phyloP scores from a whole-genome alignment of 768 basidiomycete species.

The Asterophora lycoperdoides region DNA sequence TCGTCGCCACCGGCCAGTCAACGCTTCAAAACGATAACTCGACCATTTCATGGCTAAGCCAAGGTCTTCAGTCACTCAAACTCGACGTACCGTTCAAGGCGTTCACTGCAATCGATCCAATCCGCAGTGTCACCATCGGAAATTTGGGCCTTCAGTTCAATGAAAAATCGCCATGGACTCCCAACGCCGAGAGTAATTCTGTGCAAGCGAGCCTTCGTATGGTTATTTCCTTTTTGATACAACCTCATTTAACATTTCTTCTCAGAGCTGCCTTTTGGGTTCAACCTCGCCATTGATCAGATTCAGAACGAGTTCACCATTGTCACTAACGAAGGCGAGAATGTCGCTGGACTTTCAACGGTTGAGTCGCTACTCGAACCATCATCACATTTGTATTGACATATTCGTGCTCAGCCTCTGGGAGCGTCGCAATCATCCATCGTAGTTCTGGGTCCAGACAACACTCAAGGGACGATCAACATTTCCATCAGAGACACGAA shows the following conservation, averaged over 20 bases:
- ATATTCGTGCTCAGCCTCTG: slow-evolving; percentile 38
- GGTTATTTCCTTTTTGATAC: slow-evolving; percentile 11
- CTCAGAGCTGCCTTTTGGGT: slow-evolving; percentile 69
- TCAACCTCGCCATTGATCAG: slow-evolving; percentile 50
- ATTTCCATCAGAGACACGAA: slow-evolving; percentile 56
- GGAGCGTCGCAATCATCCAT: slow-evolving; percentile 63
- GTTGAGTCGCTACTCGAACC: slow-evolving; percentile 26
- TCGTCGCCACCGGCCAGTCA: slow-evolving; percentile 56
- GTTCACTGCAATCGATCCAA: slow-evolving; percentile 51
- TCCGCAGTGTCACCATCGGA: slow-evolving; percentile 60
- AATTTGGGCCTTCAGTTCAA: slow-evolving; percentile 55
- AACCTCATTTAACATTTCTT: slow-evolving; percentile 2
- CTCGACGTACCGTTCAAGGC: slow-evolving; percentile 61
- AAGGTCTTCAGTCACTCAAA: slow-evolving; percentile 52
- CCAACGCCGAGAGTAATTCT: slow-evolving; percentile 51
- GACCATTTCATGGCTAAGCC: slow-evolving; percentile 61
- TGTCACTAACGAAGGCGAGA: slow-evolving; percentile 39
- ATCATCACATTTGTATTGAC: not conserved
- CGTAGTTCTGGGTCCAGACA: slow-evolving; percentile 42
- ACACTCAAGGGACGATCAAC: slow-evolving; percentile 61
- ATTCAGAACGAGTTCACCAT: slow-evolving; percentile 68
- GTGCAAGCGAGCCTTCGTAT: slow-evolving; percentile 55
- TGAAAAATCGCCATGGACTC: slow-evolving; percentile 50
- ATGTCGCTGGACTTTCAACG: slow-evolving; percentile 57
- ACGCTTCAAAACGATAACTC: slow-evolving; percentile 54